Percentiles rank a stretch among this genome's conserved stretches.
Evolutionary conservation across 768 basidiomycete genomes (phyloP).

Genomic region (Suillus tomentosus): DNA sequence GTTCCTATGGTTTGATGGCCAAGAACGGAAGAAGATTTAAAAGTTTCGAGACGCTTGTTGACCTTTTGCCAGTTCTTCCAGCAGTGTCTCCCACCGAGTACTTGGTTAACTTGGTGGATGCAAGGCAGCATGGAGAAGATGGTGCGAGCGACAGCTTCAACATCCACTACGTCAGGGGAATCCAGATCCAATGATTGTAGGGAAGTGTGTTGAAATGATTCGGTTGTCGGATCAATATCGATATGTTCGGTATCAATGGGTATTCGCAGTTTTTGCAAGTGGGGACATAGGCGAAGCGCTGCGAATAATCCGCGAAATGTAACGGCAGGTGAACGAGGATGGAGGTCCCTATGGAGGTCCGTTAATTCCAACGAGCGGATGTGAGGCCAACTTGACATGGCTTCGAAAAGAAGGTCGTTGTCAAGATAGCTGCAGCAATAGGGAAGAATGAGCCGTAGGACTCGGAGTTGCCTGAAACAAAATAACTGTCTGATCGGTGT

Average conservation of each 20-base stretch:
- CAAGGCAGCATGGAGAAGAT: background rate
- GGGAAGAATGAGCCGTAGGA: background rate
- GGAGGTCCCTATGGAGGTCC: background rate
- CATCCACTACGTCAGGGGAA: background rate
- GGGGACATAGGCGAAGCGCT: background rate
- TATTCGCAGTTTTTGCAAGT: background rate
- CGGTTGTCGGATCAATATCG: background rate
- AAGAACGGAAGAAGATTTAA: background rate
- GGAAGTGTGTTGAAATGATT: background rate
- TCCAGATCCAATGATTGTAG: background rate
- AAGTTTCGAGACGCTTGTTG: background rate
- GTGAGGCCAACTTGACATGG: background rate
- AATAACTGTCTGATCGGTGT: background rate
- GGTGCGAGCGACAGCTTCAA: background rate
- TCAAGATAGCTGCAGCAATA: background rate
- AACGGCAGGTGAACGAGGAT: background rate
- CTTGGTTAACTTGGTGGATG: background rate
- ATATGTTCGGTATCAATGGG: background rate
- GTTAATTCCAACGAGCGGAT: background rate
- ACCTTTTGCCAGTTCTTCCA: background rate
- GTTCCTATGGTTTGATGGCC: background rate
- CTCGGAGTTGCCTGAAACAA: background rate
- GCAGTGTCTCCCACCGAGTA: background rate
- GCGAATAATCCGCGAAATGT: background rate
- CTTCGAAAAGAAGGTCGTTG: background rate